A percentile compares a stretch with the other conserved stretches of the same genome.
Evolutionary conservation across 139 green algal species (phyloP).

Genomic region (Chlorella ohadii): DNA sequence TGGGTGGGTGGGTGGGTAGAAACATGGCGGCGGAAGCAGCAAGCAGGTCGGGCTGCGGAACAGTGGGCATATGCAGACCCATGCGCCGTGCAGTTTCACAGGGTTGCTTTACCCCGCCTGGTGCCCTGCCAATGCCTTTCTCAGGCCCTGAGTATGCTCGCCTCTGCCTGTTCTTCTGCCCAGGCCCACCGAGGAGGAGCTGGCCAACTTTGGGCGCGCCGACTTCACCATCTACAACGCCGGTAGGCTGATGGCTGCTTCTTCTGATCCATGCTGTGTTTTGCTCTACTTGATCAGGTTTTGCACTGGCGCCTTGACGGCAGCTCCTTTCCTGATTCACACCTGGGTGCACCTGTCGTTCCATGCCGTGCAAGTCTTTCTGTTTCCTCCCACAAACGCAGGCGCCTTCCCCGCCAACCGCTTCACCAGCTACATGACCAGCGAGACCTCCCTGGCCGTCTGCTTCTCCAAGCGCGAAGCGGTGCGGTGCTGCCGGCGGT

Average conservation of each 20-base stretch:
- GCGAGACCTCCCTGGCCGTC: constrained; percentile 86
- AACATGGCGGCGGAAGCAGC: not conserved
- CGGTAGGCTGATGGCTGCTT: not conserved
- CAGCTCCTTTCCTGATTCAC: too few species aligned
- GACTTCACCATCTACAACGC: constrained; percentile 97
- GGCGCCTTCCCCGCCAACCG: constrained; percentile 86
- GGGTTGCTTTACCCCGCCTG: too few species aligned
- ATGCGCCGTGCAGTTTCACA: too few species aligned
- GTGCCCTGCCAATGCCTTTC: not conserved
- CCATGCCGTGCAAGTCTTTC: too few species aligned
- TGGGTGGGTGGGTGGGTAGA: not conserved
- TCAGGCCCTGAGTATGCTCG: too few species aligned
- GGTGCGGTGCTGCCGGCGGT: constrained; percentile 19
- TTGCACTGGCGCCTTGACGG: too few species aligned
- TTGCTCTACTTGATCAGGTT: too few species aligned
- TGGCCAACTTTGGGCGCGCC: constrained; percentile 84
- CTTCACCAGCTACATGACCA: constrained; percentile 92
- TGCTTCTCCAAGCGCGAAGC: constrained; percentile 77
- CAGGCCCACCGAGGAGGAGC: constrained; percentile 74
- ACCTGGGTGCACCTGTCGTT: too few species aligned
- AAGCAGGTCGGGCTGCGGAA: too few species aligned
- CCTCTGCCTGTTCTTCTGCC: not conserved
- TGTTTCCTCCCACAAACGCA: too few species aligned
- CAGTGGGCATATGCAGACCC: too few species aligned
- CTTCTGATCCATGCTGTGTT: too few species aligned